Conservation (phyloP, 2,329 filamentous ascomycete species). For the Berkeleyomyces rouxiae region DNA sequence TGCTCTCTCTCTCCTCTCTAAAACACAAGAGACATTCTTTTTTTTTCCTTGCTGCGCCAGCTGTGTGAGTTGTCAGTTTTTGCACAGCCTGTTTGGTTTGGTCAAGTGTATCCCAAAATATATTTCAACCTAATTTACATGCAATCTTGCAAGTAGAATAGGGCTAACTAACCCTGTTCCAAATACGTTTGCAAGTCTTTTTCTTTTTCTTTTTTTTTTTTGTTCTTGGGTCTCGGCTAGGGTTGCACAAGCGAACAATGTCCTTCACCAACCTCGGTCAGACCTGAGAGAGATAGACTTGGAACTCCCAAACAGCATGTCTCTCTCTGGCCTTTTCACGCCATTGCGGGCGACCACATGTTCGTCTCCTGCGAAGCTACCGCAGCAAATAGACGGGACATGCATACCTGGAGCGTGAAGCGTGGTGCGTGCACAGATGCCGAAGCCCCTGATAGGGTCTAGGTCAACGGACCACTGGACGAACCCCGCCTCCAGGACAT, state of each 20-base stretch:
- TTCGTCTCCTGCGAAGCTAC: background rate
- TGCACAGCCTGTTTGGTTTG: background rate
- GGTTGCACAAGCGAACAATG: background rate
- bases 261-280: too few relatives aligned
- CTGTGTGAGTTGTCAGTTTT: background rate
- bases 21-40: background rate
- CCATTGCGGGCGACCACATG: background rate
- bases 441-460: background rate
- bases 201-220: background rate
- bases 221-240: background rate
- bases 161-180: too few relatives aligned
- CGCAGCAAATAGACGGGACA: background rate
- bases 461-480: background rate
- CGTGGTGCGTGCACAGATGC: background rate
- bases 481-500: background rate
- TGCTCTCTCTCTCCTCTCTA: too few relatives aligned
- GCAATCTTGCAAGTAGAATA: background rate
- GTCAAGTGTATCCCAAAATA: background rate
- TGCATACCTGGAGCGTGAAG: background rate
- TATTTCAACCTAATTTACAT: background rate
- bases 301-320: background rate
- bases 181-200: background rate
- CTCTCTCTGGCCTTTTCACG: background rate
- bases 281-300: background rate
- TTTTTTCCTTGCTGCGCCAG: background rate